Evolutionary conservation across 768 basidiomycete species (phyloP), one percentile per base, ranked within the genome.

Genomic region (Gloeopeniophorella convolvens): DNA sequence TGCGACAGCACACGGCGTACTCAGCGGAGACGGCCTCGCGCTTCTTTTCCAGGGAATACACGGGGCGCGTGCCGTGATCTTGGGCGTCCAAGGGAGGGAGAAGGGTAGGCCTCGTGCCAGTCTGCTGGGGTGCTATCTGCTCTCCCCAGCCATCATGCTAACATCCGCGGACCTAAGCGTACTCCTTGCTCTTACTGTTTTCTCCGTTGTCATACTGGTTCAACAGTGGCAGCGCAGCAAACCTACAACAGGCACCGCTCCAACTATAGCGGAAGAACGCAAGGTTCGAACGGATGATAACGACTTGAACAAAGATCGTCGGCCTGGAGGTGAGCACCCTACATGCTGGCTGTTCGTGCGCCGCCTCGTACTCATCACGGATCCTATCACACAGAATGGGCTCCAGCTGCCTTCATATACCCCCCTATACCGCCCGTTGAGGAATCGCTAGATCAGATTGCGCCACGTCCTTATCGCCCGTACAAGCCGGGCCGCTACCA

Each of bases 401-500:
- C 58, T 1, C 75, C 78, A 4, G 69, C 72, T 11, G 34, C 58
- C 26, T 83, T 83, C 58, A 56, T 61, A 11, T 83, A 78, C 58
- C 82, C 82, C 1, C 43, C 62, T 8, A 67, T 83, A 27, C 66
- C 69, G 8, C 67, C 78, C 3, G 69, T 69, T 52, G 48, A 51
- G 12, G 59, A 68, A 15, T 63, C 70, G 28, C 65, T 79, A 48
- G 63, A 61, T 18, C 68, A 77, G 20, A 66, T 77, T 24, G 71
- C 74, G 55, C 80, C 80, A 8, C 72, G 83, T 5, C 77, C 81
- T 13, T 85, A 86, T 58, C 68, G 82, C 15, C 82, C 83, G 11
- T 85, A 82, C 62, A 72, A 74, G 42, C 75, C 74, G 70, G 82
- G 81, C 9, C 60, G 73, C 50, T 83, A 82, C 60, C 76, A 82